These are phyloP conservation scores for Syncephalastrum racemosum DNA, from an alignment of 371 early-diverging fungal genomes.

Conservation along the genomic window DNA sequence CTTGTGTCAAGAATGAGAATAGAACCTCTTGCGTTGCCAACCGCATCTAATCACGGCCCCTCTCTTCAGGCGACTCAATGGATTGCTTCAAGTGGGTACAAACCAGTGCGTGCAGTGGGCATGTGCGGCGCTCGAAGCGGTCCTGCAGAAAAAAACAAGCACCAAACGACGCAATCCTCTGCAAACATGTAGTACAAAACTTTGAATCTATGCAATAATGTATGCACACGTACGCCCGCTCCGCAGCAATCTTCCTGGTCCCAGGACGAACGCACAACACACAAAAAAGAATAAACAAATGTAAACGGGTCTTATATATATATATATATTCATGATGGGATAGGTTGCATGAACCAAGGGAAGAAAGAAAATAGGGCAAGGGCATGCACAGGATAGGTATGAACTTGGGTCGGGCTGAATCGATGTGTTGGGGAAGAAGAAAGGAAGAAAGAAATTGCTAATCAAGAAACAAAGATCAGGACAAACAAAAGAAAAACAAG, in stretches of 20 bases:
- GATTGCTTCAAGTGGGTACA: too few species aligned
- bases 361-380: constrained; percentile 1
- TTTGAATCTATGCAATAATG: background rate
- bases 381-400: too few species aligned
- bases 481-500: background rate
- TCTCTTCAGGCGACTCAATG: too few species aligned
- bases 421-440: background rate
- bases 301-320: background rate
- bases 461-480: constrained; percentile 1
- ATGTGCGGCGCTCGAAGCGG: too few species aligned
- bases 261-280: background rate
- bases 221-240: background rate
- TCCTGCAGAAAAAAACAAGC: too few species aligned
- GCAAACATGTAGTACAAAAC: background rate
- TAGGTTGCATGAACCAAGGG: background rate
- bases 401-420: too few species aligned
- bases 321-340: background rate
- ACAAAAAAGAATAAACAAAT: background rate
- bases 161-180: background rate
- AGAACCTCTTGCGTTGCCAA: too few species aligned
- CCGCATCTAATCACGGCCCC: too few species aligned
- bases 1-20: too few species aligned
- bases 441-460: background rate
- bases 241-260: background rate
- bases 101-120: too few species aligned